phyloP scores from a whole-genome alignment of 345 rosid genomes.

The Boechera retrofracta region DNA sequence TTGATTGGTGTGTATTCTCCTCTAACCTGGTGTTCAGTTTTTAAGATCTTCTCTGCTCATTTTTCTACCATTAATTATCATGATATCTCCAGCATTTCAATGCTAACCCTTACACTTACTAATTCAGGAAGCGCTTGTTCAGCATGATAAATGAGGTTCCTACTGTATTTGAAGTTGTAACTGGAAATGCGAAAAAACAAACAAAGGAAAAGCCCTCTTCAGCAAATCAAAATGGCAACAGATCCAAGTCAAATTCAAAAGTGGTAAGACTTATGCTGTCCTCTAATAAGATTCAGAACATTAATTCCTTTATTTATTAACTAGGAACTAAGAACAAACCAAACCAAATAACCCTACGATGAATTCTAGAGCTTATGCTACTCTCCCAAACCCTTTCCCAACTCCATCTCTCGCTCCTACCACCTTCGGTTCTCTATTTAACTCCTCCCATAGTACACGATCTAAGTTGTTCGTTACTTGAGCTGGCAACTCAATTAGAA shows the following conservation, averaged over 20 bases:
- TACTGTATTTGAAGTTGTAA: constrained; percentile 74
- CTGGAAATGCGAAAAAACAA: constrained; percentile 62
- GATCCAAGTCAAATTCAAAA: constrained; percentile 63
- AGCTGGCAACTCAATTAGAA: constrained; percentile 7
- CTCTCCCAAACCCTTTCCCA: neutral
- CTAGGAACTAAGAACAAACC: constrained; percentile 13
- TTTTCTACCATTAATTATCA: neutral
- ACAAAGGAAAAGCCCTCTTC: constrained; percentile 59
- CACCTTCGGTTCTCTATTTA: neutral
- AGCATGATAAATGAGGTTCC: constrained; percentile 73
- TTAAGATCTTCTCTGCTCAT: neutral
- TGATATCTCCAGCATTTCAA: constrained; percentile 1
- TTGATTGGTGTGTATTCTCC: constrained; percentile 10
- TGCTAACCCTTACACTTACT: constrained; percentile 6
- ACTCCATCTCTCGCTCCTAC: neutral
- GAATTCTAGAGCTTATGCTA: constrained; percentile 9
- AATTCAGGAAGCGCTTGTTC: constrained; percentile 71
- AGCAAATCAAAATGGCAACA: constrained; percentile 63
- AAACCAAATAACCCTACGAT: neutral
- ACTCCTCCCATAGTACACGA: constrained; percentile 4
- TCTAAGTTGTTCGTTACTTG: neutral
- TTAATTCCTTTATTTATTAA: neutral
- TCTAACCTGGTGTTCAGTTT: neutral
- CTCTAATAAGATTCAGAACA: neutral
- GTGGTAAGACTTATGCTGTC: constrained; percentile 44